These are phyloP conservation scores for Amanita fuliginea DNA, from an alignment of 768 basidiomycete species.

Conservation along the genomic window DNA sequence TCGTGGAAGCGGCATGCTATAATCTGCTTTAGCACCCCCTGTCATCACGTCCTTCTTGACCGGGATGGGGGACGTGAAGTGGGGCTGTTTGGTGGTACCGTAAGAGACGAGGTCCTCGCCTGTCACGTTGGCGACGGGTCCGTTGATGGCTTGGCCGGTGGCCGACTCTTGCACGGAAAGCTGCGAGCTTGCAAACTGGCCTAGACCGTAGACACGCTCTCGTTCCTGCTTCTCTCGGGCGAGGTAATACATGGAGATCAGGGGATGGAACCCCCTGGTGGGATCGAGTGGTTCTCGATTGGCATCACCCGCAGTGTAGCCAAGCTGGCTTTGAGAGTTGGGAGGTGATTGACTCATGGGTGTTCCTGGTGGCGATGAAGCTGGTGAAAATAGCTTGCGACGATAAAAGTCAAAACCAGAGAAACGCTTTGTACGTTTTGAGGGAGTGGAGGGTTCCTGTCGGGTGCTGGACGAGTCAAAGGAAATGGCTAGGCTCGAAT, in stretches of 20 bases:
- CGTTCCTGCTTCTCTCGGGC: constrained; percentile 93
- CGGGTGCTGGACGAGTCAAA: constrained; percentile 37
- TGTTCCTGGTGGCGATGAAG: constrained; percentile 31
- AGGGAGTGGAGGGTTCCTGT: constrained; percentile 29
- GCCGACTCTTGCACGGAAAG: constrained; percentile 37
- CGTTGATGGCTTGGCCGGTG: constrained; percentile 4
- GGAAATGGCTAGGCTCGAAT: constrained; percentile 60
- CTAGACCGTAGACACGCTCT: constrained; percentile 87
- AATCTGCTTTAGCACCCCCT: constrained; percentile 41
- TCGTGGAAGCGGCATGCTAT: constrained; percentile 74
- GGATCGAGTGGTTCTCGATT: constrained; percentile 61
- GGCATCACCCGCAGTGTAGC: constrained; percentile 32
- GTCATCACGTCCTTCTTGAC: constrained; percentile 18
- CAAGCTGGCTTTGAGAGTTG: constrained; percentile 44
- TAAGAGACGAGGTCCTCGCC: constrained; percentile 2
- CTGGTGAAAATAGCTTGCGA: constrained; percentile 73
- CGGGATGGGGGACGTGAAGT: constrained; percentile 16
- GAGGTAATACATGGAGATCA: constrained; percentile 94
- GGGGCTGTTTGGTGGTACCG: constrained; percentile 13
- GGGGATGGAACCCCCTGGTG: constrained; percentile 86
- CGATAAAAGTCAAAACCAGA: constrained; percentile 93
- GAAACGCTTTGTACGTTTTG: constrained; percentile 75
- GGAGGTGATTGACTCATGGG: constrained; percentile 44
- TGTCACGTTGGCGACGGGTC: background rate
- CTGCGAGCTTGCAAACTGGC: constrained; percentile 90